A percentile compares a stretch with the other conserved stretches of the same genome.
phyloP scores from a whole-genome alignment of 2,329 filamentous ascomycete genomes.

The Emericellopsis cladophorae region DNA sequence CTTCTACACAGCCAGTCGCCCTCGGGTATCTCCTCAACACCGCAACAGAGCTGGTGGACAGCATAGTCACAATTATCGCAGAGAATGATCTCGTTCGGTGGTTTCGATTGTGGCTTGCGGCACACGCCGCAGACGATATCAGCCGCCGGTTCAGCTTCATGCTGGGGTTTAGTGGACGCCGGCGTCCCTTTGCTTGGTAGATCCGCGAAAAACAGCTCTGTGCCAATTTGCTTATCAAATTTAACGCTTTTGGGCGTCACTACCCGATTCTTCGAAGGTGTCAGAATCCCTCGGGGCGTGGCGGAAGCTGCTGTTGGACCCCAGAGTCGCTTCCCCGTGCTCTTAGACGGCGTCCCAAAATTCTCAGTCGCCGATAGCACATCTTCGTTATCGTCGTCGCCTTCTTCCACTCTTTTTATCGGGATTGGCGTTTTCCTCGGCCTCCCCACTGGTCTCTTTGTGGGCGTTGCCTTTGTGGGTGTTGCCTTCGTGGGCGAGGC shows the following conservation, averaged over 20 bases:
- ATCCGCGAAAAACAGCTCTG: slow-evolving; percentile 40
- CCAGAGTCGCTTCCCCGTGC: slow-evolving; percentile 5
- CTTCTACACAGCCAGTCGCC: slow-evolving; percentile 52
- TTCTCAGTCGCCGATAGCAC: background rate
- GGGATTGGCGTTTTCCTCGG: slow-evolving; percentile 1
- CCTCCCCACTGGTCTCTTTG: slow-evolving; percentile 1
- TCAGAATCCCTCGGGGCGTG: slow-evolving; percentile 41
- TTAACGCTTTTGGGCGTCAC: slow-evolving; percentile 39
- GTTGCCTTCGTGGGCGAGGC: background rate
- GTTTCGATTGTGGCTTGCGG: slow-evolving; percentile 39
- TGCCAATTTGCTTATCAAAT: slow-evolving; percentile 26
- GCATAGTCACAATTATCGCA: slow-evolving; percentile 52
- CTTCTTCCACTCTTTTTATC: background rate
- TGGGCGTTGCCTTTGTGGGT: background rate
- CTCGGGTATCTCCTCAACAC: slow-evolving; percentile 41
- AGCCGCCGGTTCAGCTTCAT: slow-evolving; percentile 24
- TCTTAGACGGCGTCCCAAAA: slow-evolving; percentile 1
- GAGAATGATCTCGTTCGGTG: slow-evolving; percentile 49
- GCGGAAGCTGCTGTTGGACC: slow-evolving; percentile 6
- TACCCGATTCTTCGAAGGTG: slow-evolving; percentile 34
- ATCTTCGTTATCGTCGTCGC: background rate
- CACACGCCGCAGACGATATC: slow-evolving; percentile 47
- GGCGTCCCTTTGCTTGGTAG: slow-evolving; percentile 21
- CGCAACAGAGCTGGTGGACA: slow-evolving; percentile 49
- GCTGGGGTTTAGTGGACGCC: slow-evolving; percentile 9